Base-by-base conservation (phyloP, 1,139 yeast genomes). In the Casaregolazyma lundiana region DNA sequence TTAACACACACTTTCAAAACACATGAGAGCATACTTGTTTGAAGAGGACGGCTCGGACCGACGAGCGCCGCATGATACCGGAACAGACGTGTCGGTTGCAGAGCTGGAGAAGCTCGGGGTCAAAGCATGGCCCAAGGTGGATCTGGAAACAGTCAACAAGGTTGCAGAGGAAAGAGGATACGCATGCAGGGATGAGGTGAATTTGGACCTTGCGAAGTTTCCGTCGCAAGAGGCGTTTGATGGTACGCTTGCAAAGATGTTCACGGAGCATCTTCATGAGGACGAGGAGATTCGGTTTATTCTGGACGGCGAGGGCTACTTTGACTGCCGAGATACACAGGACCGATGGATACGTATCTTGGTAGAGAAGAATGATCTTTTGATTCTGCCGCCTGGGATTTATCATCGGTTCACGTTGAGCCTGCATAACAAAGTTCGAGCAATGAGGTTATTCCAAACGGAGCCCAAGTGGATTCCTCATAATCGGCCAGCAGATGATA, bases 401-500 rank as follows among this genome's bases (percentile, higher is more conserved):
- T 90, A 86, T 65, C 97, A 90, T 67, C 75, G 97, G 22, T 90
- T 90, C 66, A 88, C 97, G 1, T 72, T 90, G 56, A 76, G 89
- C 5, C 66, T 69, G 9, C 63, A 69, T 47, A 79, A 82, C 62
- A 76, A 76, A 56, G 83, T 90, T 56, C 76, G 77, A 54, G 96
- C 97, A 5, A 66, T 86, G 61, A 73, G 98, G 53, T 70, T 92
- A 56, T 92, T 92, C 71, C 81, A 88, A 66, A 96, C 89, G 58
- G 96, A 90, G 67, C 97, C 97, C 26, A 89, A 88, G 63, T 92
- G 98, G 97, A 80, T 85, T 48, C 96, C 97, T 7, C 77, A 87
- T 59, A 79, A 81, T 62, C 76, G 96, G 53, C 80, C 83, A 0
- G 73, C 72, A 13, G 77, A 72, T 51, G 52, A 52, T 15, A 75